Conservation (phyloP, 441 rosid genomes). For the Corymbia calophylla region DNA sequence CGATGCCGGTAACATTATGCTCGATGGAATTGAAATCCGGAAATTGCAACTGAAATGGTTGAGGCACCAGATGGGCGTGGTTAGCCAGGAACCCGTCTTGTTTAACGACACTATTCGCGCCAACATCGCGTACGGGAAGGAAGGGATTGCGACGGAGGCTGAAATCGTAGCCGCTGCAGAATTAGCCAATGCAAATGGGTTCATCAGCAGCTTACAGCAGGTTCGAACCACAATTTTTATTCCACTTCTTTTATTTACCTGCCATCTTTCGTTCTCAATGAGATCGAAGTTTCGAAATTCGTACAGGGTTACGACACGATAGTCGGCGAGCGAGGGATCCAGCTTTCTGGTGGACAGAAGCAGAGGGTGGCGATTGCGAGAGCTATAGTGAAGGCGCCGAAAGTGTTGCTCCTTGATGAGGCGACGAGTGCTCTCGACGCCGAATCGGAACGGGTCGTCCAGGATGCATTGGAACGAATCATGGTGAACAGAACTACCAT, state of each 20-base stretch:
- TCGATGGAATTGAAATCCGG: constrained; percentile 42
- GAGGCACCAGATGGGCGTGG: constrained; percentile 56
- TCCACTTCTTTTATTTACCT: not conserved
- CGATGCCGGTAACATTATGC: constrained; percentile 31
- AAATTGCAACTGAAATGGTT: constrained; percentile 42
- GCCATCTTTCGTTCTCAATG: not conserved
- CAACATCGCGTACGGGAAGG: constrained; percentile 52
- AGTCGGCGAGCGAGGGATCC: constrained; percentile 47
- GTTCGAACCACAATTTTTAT: constrained; percentile 2
- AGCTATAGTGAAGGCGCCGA: constrained; percentile 46
- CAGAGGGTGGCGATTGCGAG: constrained; percentile 56
- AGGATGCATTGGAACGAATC: constrained; percentile 13
- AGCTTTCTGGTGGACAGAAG: constrained; percentile 57
- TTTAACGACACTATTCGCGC: constrained; percentile 44
- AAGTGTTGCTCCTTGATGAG: constrained; percentile 43
- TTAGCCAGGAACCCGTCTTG: constrained; percentile 53
- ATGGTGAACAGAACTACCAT: constrained; percentile 3
- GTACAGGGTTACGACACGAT: constrained; percentile 41
- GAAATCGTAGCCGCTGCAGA: constrained; percentile 43
- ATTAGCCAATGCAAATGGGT: constrained; percentile 42
- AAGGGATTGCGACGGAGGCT: constrained; percentile 32
- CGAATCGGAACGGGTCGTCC: constrained; percentile 50
- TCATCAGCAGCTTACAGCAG: constrained; percentile 40
- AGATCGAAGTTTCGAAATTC: not conserved
- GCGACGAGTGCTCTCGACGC: constrained; percentile 53